Conservation (phyloP, 805 yeast genomes). For the Candida suzukii region DNA sequence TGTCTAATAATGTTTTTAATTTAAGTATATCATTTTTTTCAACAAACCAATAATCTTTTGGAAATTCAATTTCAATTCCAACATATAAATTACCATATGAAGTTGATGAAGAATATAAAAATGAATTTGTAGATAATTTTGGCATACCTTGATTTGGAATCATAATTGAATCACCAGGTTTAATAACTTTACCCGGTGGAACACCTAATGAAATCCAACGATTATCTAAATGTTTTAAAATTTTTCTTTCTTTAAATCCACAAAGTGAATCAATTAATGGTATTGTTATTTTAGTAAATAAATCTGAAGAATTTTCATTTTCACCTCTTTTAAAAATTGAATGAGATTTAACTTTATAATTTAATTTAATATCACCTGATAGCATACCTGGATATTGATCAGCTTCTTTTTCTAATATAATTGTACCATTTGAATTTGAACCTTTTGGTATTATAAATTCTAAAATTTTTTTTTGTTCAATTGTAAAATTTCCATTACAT, state of each 20-base stretch:
- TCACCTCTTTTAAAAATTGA: conserved; percentile 29
- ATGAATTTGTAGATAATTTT: conserved; percentile 16
- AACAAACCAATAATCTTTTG: conserved; percentile 76
- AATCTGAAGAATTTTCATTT: conserved; percentile 32
- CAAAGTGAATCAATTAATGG: conserved; percentile 77
- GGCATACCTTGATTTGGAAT: conserved; percentile 85
- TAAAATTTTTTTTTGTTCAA: conserved; percentile 60
- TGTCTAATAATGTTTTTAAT: conserved; percentile 46
- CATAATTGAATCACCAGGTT: conserved; percentile 66
- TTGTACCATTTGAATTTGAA: conserved; percentile 49
- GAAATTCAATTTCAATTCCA: conserved; percentile 69
- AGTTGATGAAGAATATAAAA: conserved; percentile 14
- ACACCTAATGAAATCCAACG: conserved; percentile 58
- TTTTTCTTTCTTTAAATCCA: conserved; percentile 60
- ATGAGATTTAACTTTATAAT: conserved; percentile 43
- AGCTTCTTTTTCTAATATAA: conserved; percentile 61
- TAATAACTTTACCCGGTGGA: conserved; percentile 73
- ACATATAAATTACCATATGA: conserved; percentile 65
- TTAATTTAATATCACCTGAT: conserved; percentile 74
- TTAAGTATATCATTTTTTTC: conserved; percentile 60
- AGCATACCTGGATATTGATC: conserved; percentile 68
- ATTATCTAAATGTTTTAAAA: conserved; percentile 73
- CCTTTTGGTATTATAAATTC: conserved; percentile 79
- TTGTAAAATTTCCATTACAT: conserved; percentile 60
- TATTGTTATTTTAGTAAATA: conserved; percentile 52